Evolutionary conservation across 768 basidiomycete species (phyloP).

Genomic region (Lentinula aciculospora): DNA sequence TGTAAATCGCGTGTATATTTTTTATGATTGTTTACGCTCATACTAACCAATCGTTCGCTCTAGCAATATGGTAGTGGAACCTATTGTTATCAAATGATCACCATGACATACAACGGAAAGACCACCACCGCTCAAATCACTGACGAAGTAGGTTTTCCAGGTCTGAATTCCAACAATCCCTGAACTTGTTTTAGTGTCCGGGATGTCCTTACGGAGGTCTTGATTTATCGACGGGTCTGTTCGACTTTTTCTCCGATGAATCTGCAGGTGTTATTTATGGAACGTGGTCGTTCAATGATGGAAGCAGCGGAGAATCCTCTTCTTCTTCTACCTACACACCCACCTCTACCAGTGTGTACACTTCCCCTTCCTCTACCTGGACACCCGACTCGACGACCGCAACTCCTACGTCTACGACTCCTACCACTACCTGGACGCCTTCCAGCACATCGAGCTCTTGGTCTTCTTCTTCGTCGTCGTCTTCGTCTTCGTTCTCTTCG

Average conservation of each 20-base stretch:
- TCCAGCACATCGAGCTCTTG: not conserved
- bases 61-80: constrained; percentile 51
- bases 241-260: constrained; percentile 41
- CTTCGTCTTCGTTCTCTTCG: not conserved
- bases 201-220: constrained; percentile 57
- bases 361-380: constrained; percentile 10
- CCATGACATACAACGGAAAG: constrained; percentile 56
- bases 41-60: constrained; percentile 10
- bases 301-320: constrained; percentile 17
- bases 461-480: not conserved
- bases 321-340: constrained; percentile 14
- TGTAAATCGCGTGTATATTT: not conserved
- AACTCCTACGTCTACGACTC: constrained; percentile 10
- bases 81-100: constrained; percentile 57
- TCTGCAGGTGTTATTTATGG: constrained; percentile 43
- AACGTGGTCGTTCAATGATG: constrained; percentile 36
- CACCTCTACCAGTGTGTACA: constrained; percentile 10
- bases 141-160: constrained; percentile 45
- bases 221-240: constrained; percentile 55
- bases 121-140: constrained; percentile 50
- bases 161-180: not conserved
- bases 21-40: not conserved
- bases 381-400: constrained; percentile 17
- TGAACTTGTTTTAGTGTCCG: constrained; percentile 43
- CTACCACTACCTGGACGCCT: constrained; percentile 1